These are phyloP conservation scores for Phenoliferia sp. DNA, from an alignment of 1,284 basidiomycete genomes.

Conservation along the genomic window DNA sequence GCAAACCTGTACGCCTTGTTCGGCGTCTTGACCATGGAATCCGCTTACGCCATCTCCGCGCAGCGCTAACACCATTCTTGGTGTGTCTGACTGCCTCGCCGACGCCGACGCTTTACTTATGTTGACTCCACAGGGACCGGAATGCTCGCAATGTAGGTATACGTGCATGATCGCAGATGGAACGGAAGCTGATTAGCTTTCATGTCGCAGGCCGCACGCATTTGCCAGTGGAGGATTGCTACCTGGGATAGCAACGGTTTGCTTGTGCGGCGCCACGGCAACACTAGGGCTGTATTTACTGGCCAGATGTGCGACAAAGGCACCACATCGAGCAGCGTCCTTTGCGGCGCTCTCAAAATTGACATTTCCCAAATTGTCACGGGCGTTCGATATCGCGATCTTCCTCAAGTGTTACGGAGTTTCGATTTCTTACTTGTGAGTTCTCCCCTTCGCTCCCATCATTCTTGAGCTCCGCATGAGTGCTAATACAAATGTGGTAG, in stretches of 20 bases:
- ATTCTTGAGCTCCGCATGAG: neutral
- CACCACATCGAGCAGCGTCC: constrained; percentile 67
- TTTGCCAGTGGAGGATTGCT: constrained; percentile 45
- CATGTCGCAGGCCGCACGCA: constrained; percentile 41
- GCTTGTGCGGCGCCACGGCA: constrained; percentile 75
- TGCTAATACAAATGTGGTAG: constrained; percentile 44
- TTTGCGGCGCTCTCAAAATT: constrained; percentile 82
- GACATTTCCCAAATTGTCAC: constrained; percentile 57
- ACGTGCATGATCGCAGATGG: neutral
- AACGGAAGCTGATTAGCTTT: neutral
- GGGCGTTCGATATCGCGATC: constrained; percentile 80
- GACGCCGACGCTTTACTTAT: constrained; percentile 34
- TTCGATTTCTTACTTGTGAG: constrained; percentile 67
- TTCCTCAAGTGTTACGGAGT: constrained; percentile 94
- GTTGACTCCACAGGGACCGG: constrained; percentile 2
- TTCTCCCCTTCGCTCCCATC: constrained; percentile 5
- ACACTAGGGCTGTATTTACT: constrained; percentile 87
- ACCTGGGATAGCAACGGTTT: constrained; percentile 76
- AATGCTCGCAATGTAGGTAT: constrained; percentile 22
- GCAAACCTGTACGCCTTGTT: constrained; percentile 19
- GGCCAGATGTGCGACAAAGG: constrained; percentile 74
- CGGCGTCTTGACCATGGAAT: no score
- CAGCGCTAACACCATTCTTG: constrained; percentile 20
- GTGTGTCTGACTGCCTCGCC: constrained; percentile 32
- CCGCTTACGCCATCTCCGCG: neutral